Percentiles rank a stretch among this genome's conserved stretches.
phyloP scores from a whole-genome alignment of 306 rosid species.

The Styphnolobium japonicum region DNA sequence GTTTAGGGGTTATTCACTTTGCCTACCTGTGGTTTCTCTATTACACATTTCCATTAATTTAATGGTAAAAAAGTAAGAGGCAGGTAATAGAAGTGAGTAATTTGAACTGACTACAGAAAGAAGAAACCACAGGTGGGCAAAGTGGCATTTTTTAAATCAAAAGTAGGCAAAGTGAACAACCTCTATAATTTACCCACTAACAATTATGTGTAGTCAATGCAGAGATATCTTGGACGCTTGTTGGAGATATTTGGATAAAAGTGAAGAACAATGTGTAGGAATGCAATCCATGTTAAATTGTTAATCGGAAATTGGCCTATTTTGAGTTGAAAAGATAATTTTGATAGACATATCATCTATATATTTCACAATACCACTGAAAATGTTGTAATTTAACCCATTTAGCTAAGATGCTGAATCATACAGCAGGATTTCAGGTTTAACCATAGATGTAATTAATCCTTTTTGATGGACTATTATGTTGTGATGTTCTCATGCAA shows the following conservation, averaged over 20 bases:
- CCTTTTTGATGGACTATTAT: neutral
- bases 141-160: neutral
- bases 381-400: neutral
- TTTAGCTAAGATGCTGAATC: neutral
- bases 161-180: neutral
- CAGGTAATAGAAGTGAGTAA: neutral
- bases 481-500: slow-evolving; percentile 10
- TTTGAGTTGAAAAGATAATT: neutral
- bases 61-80: neutral
- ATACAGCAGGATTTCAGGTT: neutral
- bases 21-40: neutral
- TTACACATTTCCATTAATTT: neutral
- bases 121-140: neutral
- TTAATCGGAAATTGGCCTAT: neutral
- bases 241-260: neutral
- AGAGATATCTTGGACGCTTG: slow-evolving; percentile 14
- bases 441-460: neutral
- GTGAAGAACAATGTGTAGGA: slow-evolving; percentile 11
- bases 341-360: neutral
- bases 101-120: neutral
- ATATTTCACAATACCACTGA: neutral
- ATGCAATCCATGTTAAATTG: neutral
- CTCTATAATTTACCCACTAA: neutral
- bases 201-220: neutral
- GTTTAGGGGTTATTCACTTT: neutral